phyloP scores from a whole-genome alignment of 2,329 filamentous ascomycete species.

The Ophiosphaerella narmari region DNA sequence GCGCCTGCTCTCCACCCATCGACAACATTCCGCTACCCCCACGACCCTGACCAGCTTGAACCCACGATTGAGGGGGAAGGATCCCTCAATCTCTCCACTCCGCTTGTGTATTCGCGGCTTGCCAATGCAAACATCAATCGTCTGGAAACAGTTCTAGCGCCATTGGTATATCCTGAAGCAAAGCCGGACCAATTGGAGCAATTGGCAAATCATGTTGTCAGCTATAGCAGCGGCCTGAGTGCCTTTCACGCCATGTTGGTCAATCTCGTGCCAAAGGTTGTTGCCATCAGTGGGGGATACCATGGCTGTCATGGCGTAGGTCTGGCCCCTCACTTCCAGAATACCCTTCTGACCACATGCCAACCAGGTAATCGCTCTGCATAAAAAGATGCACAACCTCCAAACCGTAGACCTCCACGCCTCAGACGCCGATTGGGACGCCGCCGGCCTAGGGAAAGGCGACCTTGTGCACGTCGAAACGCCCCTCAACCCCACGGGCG shows the following conservation, averaged over 20 bases:
- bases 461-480: slow-evolving; percentile 93
- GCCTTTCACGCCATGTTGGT: slow-evolving; percentile 88
- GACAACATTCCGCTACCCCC: slow-evolving; percentile 84
- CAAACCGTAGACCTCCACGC: slow-evolving; percentile 68
- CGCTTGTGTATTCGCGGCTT: slow-evolving; percentile 76
- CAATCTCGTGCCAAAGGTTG: slow-evolving; percentile 78
- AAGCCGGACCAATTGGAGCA: slow-evolving; percentile 17
- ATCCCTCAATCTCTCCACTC: slow-evolving; percentile 32
- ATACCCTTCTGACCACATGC: not conserved
- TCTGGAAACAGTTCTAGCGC: slow-evolving; percentile 79
- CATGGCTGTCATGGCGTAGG: slow-evolving; percentile 83
- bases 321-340: not conserved
- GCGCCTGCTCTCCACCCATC: slow-evolving; percentile 89
- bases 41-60: slow-evolving; percentile 69
- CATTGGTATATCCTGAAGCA: slow-evolving; percentile 65
- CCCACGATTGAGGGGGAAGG: slow-evolving; percentile 54
- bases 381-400: slow-evolving; percentile 76
- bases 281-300: slow-evolving; percentile 85
- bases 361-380: slow-evolving; percentile 63
- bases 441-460: slow-evolving; percentile 69
- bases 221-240: slow-evolving; percentile 82
- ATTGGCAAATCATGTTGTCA: slow-evolving; percentile 61
- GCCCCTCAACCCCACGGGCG: slow-evolving; percentile 87
- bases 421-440: slow-evolving; percentile 59
- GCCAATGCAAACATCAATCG: slow-evolving; percentile 79